Percentiles rank a stretch among this genome's conserved stretches.
Conservation (phyloP, 1,139 yeast species). For the Yamadazyma blattariae region DNA sequence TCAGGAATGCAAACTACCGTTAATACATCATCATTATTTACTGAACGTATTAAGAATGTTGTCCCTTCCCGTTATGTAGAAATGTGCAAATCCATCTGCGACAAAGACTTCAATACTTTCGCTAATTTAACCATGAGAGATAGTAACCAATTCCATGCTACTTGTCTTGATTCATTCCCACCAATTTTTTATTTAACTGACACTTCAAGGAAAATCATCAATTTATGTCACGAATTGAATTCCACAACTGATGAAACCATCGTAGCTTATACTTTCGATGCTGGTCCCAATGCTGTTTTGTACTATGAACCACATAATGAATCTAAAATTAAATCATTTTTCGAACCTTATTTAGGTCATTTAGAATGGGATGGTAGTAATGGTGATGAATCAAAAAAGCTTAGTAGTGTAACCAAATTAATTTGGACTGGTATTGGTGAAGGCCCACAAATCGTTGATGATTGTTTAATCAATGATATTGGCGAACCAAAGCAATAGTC, state of each 20-base stretch:
- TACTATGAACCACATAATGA: slow-evolving; percentile 81
- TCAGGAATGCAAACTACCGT: slow-evolving; percentile 97
- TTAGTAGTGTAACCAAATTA: slow-evolving; percentile 74
- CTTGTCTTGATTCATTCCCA: slow-evolving; percentile 90
- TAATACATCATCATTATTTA: slow-evolving; percentile 79
- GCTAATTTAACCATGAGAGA: slow-evolving; percentile 94
- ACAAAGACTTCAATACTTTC: slow-evolving; percentile 71
- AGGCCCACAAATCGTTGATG: slow-evolving; percentile 67
- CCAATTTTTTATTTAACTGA: slow-evolving; percentile 96
- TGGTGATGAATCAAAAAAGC: slow-evolving; percentile 22
- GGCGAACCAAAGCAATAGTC: slow-evolving; percentile 34
- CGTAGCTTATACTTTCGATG: slow-evolving; percentile 97
- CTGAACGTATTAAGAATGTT: slow-evolving; percentile 69
- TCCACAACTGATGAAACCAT: slow-evolving; percentile 57
- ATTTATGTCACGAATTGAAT: slow-evolving; percentile 77
- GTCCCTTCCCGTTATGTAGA: slow-evolving; percentile 82
- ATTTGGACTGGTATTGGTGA: slow-evolving; percentile 84
- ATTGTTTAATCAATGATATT: slow-evolving; percentile 48
- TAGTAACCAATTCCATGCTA: slow-evolving; percentile 96
- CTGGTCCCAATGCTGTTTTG: slow-evolving; percentile 98
- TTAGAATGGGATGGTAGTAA: slow-evolving; percentile 8
- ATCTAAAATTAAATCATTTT: slow-evolving; percentile 56
- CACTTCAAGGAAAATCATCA: slow-evolving; percentile 86
- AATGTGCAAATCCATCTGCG: slow-evolving; percentile 74
- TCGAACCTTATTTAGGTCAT: slow-evolving; percentile 20